Base-by-base conservation (phyloP, 768 basidiomycete genomes). In the Pleurotus djamor region DNA sequence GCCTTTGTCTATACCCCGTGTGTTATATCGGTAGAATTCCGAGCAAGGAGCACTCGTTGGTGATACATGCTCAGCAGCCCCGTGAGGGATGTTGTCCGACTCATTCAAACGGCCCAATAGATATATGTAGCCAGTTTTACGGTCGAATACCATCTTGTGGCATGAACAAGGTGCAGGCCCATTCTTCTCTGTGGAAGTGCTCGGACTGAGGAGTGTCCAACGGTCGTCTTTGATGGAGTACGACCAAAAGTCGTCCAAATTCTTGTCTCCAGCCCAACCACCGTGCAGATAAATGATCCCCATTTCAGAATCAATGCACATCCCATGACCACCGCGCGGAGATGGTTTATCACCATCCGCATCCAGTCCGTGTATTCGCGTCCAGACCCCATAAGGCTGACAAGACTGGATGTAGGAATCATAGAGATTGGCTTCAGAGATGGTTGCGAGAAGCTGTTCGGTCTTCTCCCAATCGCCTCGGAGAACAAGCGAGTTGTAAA, bases 91-190 rank as follows among this genome's bases (percentile, higher is more conserved):
- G 33, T 65, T 12, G 62, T 88, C 87, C 32, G 72, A 73, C 60
- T 90, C 88, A 12, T 78, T 79, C 52, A 91, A 70, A 64, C 87
- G 75, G 12, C 91, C 91, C n/a, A 92, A 71, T 0, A 92, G 66
- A 68, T 90, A 93, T 16, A 93, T 86, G 59, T 76, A 78, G 1
- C 87, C 88, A 0, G 84, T 86, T 69, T 79, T 82, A n/a, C 76
- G 73, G 64, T 92, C 89, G 65, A 90, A 92, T 14, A 83, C 85
- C 87, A 92, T 91, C 73, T 89, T 91, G 66, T 92, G 92, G 66
- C 91, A 92, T 7, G 86, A 85, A 33, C 91, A 77, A 3, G 88
- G 79, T 1, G 83, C 81, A 7, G 91, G 91, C 0, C 89, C 91
- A 55, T 88, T 84, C 57, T 74, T 74, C 37, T 89, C 86, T 28